phyloP scores from a whole-genome alignment of 352 stramenopile genomes.

The Pythium folliculosum region DNA sequence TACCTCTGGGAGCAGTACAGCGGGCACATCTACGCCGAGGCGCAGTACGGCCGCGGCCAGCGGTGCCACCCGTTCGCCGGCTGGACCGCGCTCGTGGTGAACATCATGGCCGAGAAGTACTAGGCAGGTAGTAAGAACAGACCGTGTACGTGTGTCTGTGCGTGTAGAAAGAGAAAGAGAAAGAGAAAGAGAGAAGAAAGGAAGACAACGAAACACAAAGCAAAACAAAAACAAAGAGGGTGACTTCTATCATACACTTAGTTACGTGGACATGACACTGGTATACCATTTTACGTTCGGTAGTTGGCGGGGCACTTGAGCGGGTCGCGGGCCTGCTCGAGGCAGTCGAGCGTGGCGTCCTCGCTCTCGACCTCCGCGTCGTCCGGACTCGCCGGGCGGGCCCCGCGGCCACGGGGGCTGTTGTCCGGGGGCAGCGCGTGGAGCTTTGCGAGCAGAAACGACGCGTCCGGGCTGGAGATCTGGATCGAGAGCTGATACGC shows the following conservation, averaged over 20 bases:
- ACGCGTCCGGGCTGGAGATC: slow-evolving; percentile 14
- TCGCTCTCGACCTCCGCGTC: slow-evolving; percentile 15
- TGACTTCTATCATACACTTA: slow-evolving; percentile 1
- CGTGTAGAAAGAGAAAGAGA: too few species aligned
- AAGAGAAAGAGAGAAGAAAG: too few species aligned
- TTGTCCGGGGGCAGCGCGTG: slow-evolving; percentile 8
- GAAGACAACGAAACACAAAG: background rate
- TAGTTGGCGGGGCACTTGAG: slow-evolving; percentile 63
- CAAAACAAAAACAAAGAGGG: too few species aligned
- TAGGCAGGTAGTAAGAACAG: slow-evolving; percentile 29
- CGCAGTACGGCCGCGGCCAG: slow-evolving; percentile 77
- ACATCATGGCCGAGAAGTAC: slow-evolving; percentile 93
- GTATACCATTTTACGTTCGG: slow-evolving; percentile 34
- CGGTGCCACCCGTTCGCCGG: slow-evolving; percentile 92
- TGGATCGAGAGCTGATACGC: slow-evolving; percentile 15
- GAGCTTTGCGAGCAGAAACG: slow-evolving; percentile 18
- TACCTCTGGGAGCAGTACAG: slow-evolving; percentile 96
- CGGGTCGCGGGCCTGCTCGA: slow-evolving; percentile 36
- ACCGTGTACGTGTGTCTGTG: background rate
- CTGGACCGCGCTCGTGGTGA: slow-evolving; percentile 93
- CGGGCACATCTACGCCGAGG: slow-evolving; percentile 48
- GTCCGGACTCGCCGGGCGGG: background rate
- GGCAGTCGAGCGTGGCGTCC: slow-evolving; percentile 25
- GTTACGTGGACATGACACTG: too few species aligned
- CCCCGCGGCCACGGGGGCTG: slow-evolving; percentile 16